phyloP scores from a whole-genome alignment of 306 rosid genomes.

The Benincasa hispida region DNA sequence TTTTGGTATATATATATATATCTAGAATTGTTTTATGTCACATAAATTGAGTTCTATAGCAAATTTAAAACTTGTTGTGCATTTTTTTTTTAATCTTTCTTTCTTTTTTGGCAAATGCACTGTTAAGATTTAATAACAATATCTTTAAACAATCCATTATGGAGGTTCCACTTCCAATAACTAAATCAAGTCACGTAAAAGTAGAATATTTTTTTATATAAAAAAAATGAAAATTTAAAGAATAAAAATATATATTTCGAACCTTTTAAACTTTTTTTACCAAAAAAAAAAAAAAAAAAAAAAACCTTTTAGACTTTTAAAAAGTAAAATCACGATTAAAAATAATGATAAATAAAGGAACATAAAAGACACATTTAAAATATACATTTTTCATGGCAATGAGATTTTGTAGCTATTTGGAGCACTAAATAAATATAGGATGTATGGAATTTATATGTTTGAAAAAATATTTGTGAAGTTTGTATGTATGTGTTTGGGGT shows the following conservation, averaged over 20 bases:
- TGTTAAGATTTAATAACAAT: not conserved
- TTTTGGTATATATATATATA: not conserved
- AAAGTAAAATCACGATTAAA: not conserved
- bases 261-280: too few relatives aligned
- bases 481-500: too few relatives aligned
- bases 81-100: too few relatives aligned
- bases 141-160: not conserved
- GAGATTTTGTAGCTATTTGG: too few relatives aligned
- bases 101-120: not conserved
- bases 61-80: not conserved
- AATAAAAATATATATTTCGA: not conserved
- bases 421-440: too few relatives aligned
- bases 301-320: not conserved
- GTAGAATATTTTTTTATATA: not conserved
- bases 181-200: not conserved
- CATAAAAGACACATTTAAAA: not conserved
- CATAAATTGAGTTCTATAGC: not conserved
- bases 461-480: too few relatives aligned
- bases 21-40: not conserved
- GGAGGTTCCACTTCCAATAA: not conserved
- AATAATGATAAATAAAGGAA: not conserved
- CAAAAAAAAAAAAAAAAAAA: too few relatives aligned
- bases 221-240: not conserved
- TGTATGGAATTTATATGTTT: too few relatives aligned
- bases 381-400: not conserved